phyloP scores from a whole-genome alignment of 306 rosid species.

The Sophora flavescens region DNA sequence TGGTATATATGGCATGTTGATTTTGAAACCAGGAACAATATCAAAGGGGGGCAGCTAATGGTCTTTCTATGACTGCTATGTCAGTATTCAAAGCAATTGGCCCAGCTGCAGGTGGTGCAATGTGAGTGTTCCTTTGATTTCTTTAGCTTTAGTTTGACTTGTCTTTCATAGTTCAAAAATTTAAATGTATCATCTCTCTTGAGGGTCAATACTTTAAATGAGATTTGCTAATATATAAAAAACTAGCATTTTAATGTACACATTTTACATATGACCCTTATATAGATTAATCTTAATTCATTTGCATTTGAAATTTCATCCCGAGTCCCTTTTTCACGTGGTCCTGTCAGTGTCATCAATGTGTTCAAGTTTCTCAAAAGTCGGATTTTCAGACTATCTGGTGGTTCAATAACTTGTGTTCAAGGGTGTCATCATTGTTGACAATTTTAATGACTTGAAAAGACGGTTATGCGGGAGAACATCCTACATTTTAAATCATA shows the following conservation, averaged over 20 bases:
- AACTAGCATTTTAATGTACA: not conserved
- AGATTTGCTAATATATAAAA: not conserved
- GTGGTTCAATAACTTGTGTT: not conserved
- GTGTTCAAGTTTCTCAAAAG: not conserved
- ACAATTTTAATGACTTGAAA: too few relatives aligned
- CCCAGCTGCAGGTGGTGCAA: slow-evolving; percentile 76
- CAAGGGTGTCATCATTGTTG: too few relatives aligned
- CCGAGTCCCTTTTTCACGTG: not conserved
- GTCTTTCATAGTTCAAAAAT: not conserved
- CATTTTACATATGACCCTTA: not conserved
- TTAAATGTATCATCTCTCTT: not conserved
- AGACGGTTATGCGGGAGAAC: too few relatives aligned
- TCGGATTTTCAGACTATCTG: not conserved
- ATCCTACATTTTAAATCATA: too few relatives aligned
- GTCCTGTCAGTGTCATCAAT: not conserved
- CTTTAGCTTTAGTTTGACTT: not conserved
- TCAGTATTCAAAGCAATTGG: slow-evolving; percentile 77
- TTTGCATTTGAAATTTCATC: not conserved
- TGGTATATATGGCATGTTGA: slow-evolving; percentile 4
- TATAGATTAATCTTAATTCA: not conserved
- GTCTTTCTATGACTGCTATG: slow-evolving; percentile 76
- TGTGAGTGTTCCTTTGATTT: slow-evolving; percentile 54
- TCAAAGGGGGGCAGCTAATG: slow-evolving; percentile 85
- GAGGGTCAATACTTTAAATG: not conserved
- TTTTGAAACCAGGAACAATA: slow-evolving; percentile 59